These are phyloP conservation scores for Salvia miltiorrhiza DNA, from an alignment of 257 asterid genomes.

Conservation along the genomic window DNA sequence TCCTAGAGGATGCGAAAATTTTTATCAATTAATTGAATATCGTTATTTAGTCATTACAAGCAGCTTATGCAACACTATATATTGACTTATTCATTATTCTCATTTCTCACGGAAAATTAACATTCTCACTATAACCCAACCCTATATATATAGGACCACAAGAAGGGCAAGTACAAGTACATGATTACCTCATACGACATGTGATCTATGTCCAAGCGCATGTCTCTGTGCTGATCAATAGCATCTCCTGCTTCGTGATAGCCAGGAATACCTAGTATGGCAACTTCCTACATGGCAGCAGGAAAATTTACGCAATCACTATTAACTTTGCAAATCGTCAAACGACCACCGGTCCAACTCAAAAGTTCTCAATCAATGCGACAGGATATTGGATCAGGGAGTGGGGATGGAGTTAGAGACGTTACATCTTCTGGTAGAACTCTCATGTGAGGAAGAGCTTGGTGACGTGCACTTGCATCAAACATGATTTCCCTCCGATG, in stretches of 20 bases:
- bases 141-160: background rate
- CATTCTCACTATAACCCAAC: no score
- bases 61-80: no score
- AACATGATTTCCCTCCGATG: constrained; percentile 52
- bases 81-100: no score
- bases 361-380: background rate
- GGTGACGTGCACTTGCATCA: constrained; percentile 45
- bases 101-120: no score
- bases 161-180: background rate
- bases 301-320: background rate
- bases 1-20: no score
- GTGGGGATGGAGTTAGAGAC: background rate
- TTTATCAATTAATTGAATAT: no score
- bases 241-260: constrained; percentile 48
- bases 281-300: constrained; percentile 46
- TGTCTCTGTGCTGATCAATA: constrained; percentile 69
- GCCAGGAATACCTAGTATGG: constrained; percentile 60
- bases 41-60: no score
- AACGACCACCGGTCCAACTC: constrained; percentile 19
- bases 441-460: constrained; percentile 57
- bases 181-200: constrained; percentile 69
- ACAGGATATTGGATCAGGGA: background rate
- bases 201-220: constrained; percentile 57
- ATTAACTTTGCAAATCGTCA: constrained; percentile 38
- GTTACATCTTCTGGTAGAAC: constrained; percentile 76